These are phyloP conservation scores for Akanthomyces dipterigenus DNA, from an alignment of 2,329 filamentous ascomycete genomes.

Conservation along the genomic window DNA sequence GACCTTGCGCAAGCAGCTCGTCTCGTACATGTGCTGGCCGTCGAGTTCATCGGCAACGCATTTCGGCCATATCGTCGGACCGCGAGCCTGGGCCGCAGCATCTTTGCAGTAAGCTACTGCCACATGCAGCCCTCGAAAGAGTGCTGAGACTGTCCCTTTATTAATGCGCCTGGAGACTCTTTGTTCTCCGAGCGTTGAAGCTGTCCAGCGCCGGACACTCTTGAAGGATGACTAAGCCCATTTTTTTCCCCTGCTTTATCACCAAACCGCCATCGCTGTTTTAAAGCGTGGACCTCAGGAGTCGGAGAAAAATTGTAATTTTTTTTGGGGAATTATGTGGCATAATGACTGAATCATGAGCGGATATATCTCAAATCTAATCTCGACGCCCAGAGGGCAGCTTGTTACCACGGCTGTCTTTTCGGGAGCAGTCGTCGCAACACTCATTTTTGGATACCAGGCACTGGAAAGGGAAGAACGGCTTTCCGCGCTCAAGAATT, in stretches of 20 bases:
- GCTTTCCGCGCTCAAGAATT: constrained; percentile 51
- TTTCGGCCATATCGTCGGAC: constrained; percentile 25
- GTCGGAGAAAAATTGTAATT: background rate
- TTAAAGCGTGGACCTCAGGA: background rate
- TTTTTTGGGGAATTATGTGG: background rate
- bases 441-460: constrained; percentile 57
- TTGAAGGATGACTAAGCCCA: constrained; percentile 13
- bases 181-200: background rate
- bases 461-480: constrained; percentile 48
- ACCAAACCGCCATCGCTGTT: background rate
- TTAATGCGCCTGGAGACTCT: background rate
- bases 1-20: constrained; percentile 17
- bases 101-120: background rate
- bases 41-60: constrained; percentile 15
- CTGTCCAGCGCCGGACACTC: background rate
- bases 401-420: constrained; percentile 64
- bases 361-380: constrained; percentile 36
- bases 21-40: background rate
- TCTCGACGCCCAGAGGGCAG: constrained; percentile 47
- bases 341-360: constrained; percentile 28
- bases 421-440: constrained; percentile 54
- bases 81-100: constrained; percentile 33
- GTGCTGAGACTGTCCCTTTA: background rate
- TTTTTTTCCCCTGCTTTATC: constrained; percentile 6
- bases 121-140: background rate